Evolutionary conservation across 2,329 filamentous ascomycete genomes (phyloP).

Genomic region (Sclerotinia sclerotiorum): DNA sequence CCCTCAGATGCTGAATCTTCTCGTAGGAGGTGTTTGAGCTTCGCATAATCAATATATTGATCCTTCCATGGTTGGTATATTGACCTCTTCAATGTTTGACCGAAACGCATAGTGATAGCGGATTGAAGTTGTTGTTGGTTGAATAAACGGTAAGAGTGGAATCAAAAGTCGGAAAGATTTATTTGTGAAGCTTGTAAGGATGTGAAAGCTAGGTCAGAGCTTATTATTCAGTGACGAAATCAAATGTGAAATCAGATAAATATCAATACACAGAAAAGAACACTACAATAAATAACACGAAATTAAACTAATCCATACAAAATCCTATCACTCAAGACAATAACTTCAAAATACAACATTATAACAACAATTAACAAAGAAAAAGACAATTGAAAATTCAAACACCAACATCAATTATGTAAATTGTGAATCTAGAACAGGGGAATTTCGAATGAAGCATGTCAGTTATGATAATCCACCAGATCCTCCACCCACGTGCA

Average conservation of each 20-base stretch:
- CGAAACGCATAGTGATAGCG: conserved; percentile 77
- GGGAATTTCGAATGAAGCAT: background rate
- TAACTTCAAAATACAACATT: background rate
- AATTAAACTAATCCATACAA: background rate
- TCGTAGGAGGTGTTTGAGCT: conserved; percentile 84
- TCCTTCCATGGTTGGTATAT: conserved; percentile 86
- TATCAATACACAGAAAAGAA: background rate
- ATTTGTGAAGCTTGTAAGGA: conserved; percentile 3
- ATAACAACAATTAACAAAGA: background rate
- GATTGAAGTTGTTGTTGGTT: conserved; percentile 9
- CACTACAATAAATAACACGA: background rate
- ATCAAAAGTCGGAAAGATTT: conserved; percentile 17
- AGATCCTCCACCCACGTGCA: conserved; percentile 13
- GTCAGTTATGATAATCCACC: background rate
- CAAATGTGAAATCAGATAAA: background rate
- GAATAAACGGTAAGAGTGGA: background rate
- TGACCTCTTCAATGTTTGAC: conserved; percentile 77
- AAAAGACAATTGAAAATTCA: background rate
- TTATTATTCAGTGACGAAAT: background rate
- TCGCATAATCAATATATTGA: conserved; percentile 93
- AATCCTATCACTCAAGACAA: background rate
- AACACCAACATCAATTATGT: background rate
- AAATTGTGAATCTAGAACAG: conserved; percentile 13
- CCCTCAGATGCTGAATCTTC: conserved; percentile 57
- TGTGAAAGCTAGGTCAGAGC: conserved; percentile 7